Evolutionary conservation across 31 red algal genomes (phyloP), one percentile per base, ranked within the genome.

Genomic region (Odonthalia washingtoniensis): DNA sequence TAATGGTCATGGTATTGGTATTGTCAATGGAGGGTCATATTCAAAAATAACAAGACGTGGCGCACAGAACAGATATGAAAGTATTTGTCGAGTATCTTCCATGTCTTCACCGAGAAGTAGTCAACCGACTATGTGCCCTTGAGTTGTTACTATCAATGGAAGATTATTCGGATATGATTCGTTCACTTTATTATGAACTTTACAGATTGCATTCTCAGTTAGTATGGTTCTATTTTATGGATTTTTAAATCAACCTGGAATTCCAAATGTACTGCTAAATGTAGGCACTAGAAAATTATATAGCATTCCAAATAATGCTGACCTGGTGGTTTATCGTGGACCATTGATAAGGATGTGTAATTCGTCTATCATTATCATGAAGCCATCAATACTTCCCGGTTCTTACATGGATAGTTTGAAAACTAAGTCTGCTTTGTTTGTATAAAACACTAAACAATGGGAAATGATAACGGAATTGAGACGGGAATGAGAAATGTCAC

Each of bases 161-260:
- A 83, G 68, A 4, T 14, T 94, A n/a, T 94, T 89, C 41, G 92
- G 86, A 35, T 38, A 85, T 3, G 80, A 75, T 43, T 94, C 92
- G 0, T 85, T 70, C 32, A 41, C 40, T n/a, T 57, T 61, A 3
- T 89, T 94, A 52, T 86, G 92, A 36, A 81, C 46, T 35, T 18
- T 85, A 32, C 81, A 89, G 40, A 36, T 94, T 3, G 73, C 67
- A 24, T 89, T 82, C 63, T 80, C 92, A 5, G 92, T 52, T 16
- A 85, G 41, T 1, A 89, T 89, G 92, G 86, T 94, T 70, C n/a
- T 89, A 12, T 89, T 88, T 70, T 86, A 81, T 52, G 92, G 86
- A 36, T 84, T 85, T 26, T 46, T 89, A 21, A 77, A 94, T 44
- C 92, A 94, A 38, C 43, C 83, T 32, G 92, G 86, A 3, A 75